These are phyloP conservation scores for Carex cristatella DNA, from an alignment of 176 grass and related monocot genomes.

Conservation along the genomic window DNA sequence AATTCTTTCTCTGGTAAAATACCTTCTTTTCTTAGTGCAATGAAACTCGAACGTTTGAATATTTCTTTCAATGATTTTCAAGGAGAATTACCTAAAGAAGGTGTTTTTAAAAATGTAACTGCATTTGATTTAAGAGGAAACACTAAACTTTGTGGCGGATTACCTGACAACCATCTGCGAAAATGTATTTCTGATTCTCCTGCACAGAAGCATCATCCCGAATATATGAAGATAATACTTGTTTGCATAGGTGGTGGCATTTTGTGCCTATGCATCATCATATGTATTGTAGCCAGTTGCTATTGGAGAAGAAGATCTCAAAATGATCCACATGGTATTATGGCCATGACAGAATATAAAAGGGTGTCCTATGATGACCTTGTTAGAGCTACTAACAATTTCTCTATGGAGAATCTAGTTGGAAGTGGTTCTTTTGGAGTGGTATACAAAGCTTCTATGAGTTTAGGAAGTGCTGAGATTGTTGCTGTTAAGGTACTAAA, in stretches of 20 bases:
- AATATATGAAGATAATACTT: background rate
- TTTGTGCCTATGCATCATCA: background rate
- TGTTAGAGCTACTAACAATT: constrained; percentile 41
- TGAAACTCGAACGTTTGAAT: constrained; percentile 25
- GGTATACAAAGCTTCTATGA: constrained; percentile 39
- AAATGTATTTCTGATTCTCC: background rate
- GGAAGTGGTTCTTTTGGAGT: constrained; percentile 37
- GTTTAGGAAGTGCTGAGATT: background rate
- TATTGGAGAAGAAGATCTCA: constrained; percentile 8
- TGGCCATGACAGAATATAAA: constrained; percentile 14
- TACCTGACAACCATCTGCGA: constrained; percentile 2
- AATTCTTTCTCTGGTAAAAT: constrained; percentile 38
- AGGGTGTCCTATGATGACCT: constrained; percentile 41
- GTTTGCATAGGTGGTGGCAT: background rate
- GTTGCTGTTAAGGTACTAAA: constrained; percentile 55
- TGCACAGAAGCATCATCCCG: background rate
- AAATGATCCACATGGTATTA: background rate
- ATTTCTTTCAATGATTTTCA: constrained; percentile 51
- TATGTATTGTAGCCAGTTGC: background rate
- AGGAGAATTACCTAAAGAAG: constrained; percentile 30
- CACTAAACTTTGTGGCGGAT: constrained; percentile 26
- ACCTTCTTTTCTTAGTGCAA: constrained; percentile 20
- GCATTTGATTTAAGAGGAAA: constrained; percentile 14
- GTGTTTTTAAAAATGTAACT: constrained; percentile 34
- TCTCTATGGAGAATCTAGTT: constrained; percentile 33